These are phyloP conservation scores for Rostrohypoxylon terebratum DNA, from an alignment of 495 filamentous ascomycete genomes.

Conservation along the genomic window DNA sequence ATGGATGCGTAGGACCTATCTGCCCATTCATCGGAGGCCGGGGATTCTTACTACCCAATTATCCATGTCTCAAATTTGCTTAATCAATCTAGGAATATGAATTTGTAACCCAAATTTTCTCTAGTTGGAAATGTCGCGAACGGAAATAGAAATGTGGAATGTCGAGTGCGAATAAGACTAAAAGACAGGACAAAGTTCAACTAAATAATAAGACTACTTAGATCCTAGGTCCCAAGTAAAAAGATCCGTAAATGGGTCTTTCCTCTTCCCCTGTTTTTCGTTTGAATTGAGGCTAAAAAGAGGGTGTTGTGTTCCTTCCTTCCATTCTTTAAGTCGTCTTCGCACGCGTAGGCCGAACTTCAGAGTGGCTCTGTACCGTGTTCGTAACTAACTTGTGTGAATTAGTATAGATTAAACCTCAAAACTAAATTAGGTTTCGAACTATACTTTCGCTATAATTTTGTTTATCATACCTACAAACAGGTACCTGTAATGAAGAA, in stretches of 20 bases:
- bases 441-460: not conserved
- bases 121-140: not conserved
- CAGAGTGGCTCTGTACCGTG: not conserved
- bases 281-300: not conserved
- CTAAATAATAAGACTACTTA: too few relatives aligned
- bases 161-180: not conserved
- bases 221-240: too few relatives aligned
- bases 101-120: not conserved
- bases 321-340: not conserved
- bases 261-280: not conserved
- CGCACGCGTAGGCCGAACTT: not conserved
- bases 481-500: not conserved
- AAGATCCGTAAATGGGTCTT: not conserved
- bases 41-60: not conserved
- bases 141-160: not conserved
- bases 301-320: not conserved
- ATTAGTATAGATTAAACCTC: not conserved
- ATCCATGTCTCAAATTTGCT: not conserved
- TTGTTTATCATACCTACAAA: not conserved
- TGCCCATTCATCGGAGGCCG: not conserved
- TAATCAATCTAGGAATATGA: not conserved
- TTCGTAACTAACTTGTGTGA: conserved; percentile 1
- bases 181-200: not conserved
- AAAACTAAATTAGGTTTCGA: not conserved
- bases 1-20: too few relatives aligned